Conservation (phyloP, 2,329 filamentous ascomycete genomes). For the Alternaria triticina region DNA sequence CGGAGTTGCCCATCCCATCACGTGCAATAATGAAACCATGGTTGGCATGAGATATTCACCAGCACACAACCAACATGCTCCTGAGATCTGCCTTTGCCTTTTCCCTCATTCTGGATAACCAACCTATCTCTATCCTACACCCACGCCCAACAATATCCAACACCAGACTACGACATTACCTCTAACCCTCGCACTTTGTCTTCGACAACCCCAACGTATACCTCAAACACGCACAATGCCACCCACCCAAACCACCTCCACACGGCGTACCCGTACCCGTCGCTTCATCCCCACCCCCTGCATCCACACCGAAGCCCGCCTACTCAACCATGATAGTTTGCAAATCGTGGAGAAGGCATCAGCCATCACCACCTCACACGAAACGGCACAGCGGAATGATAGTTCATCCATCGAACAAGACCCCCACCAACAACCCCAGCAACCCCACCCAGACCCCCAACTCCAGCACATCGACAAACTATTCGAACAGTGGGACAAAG, state of each 20-base stretch:
- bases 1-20: neutral
- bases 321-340: neutral
- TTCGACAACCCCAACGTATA: neutral
- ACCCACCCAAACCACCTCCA: neutral
- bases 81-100: neutral
- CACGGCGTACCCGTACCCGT: neutral
- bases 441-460: accelerated
- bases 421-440: neutral
- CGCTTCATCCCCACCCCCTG: neutral
- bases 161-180: neutral
- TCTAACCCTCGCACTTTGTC: neutral
- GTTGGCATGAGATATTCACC: neutral
- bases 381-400: neutral
- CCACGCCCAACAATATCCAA: neutral
- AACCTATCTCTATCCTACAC: neutral
- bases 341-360: too few species aligned
- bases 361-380: accelerated
- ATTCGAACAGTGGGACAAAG: neutral
- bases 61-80: neutral
- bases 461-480: accelerated
- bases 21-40: neutral
- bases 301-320: neutral
- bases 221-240: neutral
- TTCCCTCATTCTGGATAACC: neutral
- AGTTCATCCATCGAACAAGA: neutral